Evolutionary conservation across 768 basidiomycete species (phyloP), one percentile per base, ranked within the genome.

Genomic region (Tulasnella calospora): DNA sequence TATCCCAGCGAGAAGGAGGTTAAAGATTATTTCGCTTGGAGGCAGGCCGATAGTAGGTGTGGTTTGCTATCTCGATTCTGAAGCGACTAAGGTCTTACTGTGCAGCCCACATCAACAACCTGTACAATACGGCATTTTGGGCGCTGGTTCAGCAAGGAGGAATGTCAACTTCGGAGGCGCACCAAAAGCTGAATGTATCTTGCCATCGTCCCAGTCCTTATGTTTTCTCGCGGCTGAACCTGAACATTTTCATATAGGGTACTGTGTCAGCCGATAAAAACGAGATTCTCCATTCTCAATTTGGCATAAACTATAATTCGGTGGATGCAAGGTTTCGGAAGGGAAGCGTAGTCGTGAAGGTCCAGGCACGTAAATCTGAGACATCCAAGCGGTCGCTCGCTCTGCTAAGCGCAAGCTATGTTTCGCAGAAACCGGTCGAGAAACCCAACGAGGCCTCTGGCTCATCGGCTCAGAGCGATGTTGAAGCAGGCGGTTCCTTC

Each of bases 111-210:
- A 92, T 99, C 83, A 99, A 99, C 83, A 99, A 99, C 83, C 85
- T 99, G 33, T 96, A 99, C 86, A 99, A 99, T 82, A 98, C 98
- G 0, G 87, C 86, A 0, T 99, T 99, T 82, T 99, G 97, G 98
- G 93, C 95, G 0, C 88, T 99, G 44, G 90, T 99, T 0, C 91
- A 92, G 67, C 88, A 93, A 81, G 93, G 91, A n/a, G 92, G 91
- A 0, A 86, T 93, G 83, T 90, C 90, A 1, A 90, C 92, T 1
- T 87, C 90, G 3, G 89, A 96, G 79, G 97, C 97, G 0, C 94
- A 98, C 83, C 89, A 90, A 38, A 89, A 89, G 0, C 87, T 99
- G 8, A 88, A 88, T 81, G 96, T 96, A 78, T 67, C n/a, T 87
- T 77, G 27, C 27, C 36, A 35, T 71, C 8, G 23, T 7, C 55